Evolutionary conservation across 805 yeast genomes (phyloP), one percentile per base, ranked within the genome.

Genomic region (Saccharomyces eubayanus): DNA sequence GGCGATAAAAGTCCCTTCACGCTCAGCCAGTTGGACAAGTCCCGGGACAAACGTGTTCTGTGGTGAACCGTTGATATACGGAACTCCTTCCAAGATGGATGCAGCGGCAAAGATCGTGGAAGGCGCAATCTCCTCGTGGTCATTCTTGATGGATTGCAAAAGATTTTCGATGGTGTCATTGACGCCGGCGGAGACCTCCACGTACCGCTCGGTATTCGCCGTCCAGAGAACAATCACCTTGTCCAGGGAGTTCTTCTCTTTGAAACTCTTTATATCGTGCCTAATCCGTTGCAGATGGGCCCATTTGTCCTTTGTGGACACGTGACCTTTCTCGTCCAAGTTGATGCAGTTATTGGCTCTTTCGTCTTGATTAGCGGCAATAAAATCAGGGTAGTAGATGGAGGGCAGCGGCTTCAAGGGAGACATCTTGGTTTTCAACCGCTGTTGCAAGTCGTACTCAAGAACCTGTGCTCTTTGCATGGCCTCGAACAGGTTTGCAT

Each of bases 11-110:
- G 87, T 74, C 59, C 79, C 73, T 70, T 88, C 69, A 63, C 78
- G 68, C 72, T 90, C 96, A 49, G 97, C 96, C 61, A 91, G 81
- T 72, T 89, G 90, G 66, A 92, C 80, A 58, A 86, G 87, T 60
- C 98, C 98, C 24, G 97, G 97, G 53, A 89, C 96, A 75, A 92
- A 91, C 51, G 97, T 92, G 77, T 91, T 91, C 75, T 91, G 98
- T 51, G 98, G 98, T 45, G 97, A 89, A 48, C 97, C 98, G 66
- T 91, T 91, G 72, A 91, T 89, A 76, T 89, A 91, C 52, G 97
- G 95, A 55, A 84, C 83, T 46, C 82, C 79, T 72, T 92, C 97
- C 66, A 91, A 78, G 62, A 92, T 92, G 51, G 89, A 82, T 16
- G 98, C 98, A 61, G 89, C 88, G 9, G 97, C 97, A 66, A 92